Evolutionary conservation across 225 moss, liverwort and hornwort genomes (phyloP).

Genomic region (Sphagnum tenellum): DNA sequence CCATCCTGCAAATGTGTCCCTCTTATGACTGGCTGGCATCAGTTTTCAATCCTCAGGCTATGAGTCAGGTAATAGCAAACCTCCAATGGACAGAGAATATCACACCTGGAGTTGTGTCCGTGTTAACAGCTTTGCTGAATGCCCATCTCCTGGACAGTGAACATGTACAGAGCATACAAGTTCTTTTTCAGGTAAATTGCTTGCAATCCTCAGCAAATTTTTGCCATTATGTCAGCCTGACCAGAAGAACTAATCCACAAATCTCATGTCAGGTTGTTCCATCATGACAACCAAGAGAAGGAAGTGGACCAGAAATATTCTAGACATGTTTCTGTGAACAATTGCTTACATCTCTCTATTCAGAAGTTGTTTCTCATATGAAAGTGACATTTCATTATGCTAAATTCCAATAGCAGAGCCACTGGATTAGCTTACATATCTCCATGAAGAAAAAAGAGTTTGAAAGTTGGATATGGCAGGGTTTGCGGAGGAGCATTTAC

Average conservation of each 20-base stretch:
- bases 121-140: slow-evolving; percentile 53
- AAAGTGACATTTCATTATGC: too few species aligned
- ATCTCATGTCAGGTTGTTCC: too few species aligned
- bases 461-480: slow-evolving; percentile 14
- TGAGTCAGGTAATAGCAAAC: slow-evolving; percentile 33
- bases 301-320: not conserved
- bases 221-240: too few species aligned
- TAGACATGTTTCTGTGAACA: not conserved
- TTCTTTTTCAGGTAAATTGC: slow-evolving; percentile 50
- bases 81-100: slow-evolving; percentile 27
- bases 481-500: slow-evolving; percentile 32
- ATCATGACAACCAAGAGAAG: too few species aligned
- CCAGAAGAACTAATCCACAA: too few species aligned
- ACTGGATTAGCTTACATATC: too few species aligned
- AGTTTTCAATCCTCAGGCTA: slow-evolving; percentile 36
- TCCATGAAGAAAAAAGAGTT: not conserved
- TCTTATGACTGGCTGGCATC: slow-evolving; percentile 31
- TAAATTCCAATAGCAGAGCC: too few species aligned
- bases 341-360: too few species aligned
- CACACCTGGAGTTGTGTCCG: slow-evolving; percentile 25
- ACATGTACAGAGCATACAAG: slow-evolving; percentile 37
- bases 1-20: slow-evolving; percentile 37
- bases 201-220: not conserved
- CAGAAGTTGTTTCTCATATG: too few species aligned
- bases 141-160: slow-evolving; percentile 34